phyloP scores from a whole-genome alignment of 257 asterid species.

The Jacaranda mimosifolia region DNA sequence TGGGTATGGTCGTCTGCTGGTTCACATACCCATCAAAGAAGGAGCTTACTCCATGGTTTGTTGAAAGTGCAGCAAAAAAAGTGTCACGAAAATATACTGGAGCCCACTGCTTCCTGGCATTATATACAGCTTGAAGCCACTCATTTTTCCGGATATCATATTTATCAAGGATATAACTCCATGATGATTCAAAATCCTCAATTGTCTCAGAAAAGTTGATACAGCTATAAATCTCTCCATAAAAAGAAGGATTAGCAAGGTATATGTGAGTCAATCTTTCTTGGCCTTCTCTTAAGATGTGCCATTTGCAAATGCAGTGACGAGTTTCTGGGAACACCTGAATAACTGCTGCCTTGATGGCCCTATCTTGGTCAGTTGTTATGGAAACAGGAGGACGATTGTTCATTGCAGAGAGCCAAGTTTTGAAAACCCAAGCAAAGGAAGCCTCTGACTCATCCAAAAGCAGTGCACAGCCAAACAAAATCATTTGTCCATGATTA shows the following conservation, averaged over 20 bases:
- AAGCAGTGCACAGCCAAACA: conserved; percentile 86
- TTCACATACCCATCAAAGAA: conserved; percentile 80
- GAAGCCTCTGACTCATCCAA: conserved; percentile 83
- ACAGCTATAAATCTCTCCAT: conserved; percentile 76
- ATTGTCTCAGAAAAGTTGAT: conserved; percentile 76
- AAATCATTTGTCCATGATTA: conserved; percentile 76
- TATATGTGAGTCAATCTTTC: conserved; percentile 79
- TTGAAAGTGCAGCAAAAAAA: conserved; percentile 73
- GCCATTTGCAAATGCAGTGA: conserved; percentile 89
- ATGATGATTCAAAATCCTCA: conserved; percentile 76
- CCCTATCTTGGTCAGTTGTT: conserved; percentile 88
- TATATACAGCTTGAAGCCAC: conserved; percentile 89
- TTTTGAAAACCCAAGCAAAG: conserved; percentile 73
- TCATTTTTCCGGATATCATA: conserved; percentile 65
- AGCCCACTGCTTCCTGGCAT: conserved; percentile 87
- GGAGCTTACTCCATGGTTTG: conserved; percentile 71
- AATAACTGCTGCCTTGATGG: conserved; percentile 71
- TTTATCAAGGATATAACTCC: conserved; percentile 73
- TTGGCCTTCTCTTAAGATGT: conserved; percentile 87
- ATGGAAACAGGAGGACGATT: conserved; percentile 70
- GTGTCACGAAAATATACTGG: conserved; percentile 84
- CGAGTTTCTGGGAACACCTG: conserved; percentile 78
- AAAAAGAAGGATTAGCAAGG: conserved; percentile 70
- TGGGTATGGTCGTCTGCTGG: conserved; percentile 73
- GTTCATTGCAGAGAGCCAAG: conserved; percentile 84